Evolutionary conservation across 202 grass and related monocot genomes (phyloP).

Genomic region (Panicum virgatum): DNA sequence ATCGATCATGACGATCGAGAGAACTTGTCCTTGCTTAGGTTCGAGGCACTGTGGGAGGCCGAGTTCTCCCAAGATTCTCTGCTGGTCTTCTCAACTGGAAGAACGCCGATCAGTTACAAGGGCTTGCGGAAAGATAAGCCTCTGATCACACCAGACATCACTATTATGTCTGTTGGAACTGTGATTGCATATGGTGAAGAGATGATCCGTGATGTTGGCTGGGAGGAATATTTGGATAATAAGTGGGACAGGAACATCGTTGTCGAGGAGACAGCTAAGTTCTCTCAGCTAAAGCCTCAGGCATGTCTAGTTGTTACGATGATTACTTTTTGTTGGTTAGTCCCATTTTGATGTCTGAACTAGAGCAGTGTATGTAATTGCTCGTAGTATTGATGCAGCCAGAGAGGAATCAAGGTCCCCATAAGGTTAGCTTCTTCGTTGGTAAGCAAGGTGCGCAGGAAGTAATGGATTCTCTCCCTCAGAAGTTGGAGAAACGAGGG

Average conservation of each 20-base stretch:
- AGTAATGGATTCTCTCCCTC: conserved; percentile 69
- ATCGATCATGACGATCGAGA: conserved; percentile 74
- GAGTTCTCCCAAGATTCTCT: conserved; percentile 69
- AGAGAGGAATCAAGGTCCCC: conserved; percentile 72
- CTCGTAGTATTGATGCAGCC: conserved; percentile 48
- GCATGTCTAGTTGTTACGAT: conserved; percentile 24
- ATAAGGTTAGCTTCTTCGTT: conserved; percentile 94
- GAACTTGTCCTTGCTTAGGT: conserved; percentile 73
- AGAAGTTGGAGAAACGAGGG: conserved; percentile 49
- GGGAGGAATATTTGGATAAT: conserved; percentile 63
- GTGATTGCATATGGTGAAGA: conserved; percentile 86
- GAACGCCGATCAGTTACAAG: conserved; percentile 72
- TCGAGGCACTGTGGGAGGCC: conserved; percentile 73
- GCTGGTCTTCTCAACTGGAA: conserved; percentile 86
- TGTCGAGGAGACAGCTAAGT: conserved; percentile 68
- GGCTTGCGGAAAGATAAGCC: conserved; percentile 77
- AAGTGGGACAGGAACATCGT: conserved; percentile 84
- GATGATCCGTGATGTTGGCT: conserved; percentile 78
- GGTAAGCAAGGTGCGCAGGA: conserved; percentile 63
- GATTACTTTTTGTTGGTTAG: conserved; percentile 8
- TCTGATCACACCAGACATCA: conserved; percentile 82
- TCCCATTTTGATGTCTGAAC: conserved; percentile 9
- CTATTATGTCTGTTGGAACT: conserved; percentile 93
- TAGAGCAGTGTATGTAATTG: conserved; percentile 17
- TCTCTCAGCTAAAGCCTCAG: conserved; percentile 77